These are phyloP conservation scores for Auxenochlorella pyrenoidosa DNA, from an alignment of 139 green algal genomes.

Conservation along the genomic window DNA sequence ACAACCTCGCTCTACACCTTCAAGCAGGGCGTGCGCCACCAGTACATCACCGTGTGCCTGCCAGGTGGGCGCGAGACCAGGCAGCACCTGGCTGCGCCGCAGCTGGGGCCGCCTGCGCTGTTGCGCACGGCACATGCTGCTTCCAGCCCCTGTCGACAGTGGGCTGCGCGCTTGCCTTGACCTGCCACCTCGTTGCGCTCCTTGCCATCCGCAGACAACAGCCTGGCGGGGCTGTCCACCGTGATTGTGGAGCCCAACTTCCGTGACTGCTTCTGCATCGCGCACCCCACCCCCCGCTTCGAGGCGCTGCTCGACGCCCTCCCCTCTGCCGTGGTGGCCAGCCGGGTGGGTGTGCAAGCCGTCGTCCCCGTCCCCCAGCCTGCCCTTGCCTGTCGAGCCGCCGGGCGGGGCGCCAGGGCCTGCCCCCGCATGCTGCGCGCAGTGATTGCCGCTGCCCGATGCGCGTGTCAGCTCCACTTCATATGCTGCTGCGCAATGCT, in stretches of 20 bases:
- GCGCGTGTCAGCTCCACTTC: too few relatives aligned
- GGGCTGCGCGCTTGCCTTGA: not conserved
- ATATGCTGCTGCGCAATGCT: too few relatives aligned
- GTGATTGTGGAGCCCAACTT: constrained; percentile 38
- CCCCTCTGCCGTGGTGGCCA: constrained; percentile 14
- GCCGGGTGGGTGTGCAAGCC: not conserved
- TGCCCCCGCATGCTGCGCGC: not conserved
- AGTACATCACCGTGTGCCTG: constrained; percentile 36
- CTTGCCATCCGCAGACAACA: constrained; percentile 21
- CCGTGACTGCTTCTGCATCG: constrained; percentile 22
- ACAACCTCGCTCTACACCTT: not conserved
- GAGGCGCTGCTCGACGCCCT: not conserved
- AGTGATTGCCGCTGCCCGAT: too few relatives aligned
- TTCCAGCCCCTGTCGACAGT: too few relatives aligned
- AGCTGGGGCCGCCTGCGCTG: not conserved
- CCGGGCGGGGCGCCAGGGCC: too few relatives aligned
- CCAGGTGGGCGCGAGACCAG: not conserved
- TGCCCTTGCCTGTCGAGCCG: too few relatives aligned
- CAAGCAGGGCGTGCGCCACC: constrained; percentile 22
- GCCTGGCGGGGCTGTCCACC: not conserved
- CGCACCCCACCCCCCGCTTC: constrained; percentile 37
- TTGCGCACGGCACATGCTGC: too few relatives aligned
- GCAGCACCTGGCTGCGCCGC: not conserved
- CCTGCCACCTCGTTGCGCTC: not conserved
- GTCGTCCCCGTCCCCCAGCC: too few relatives aligned